Evolutionary conservation across 192 early-diverging fungal species (phyloP).

Genomic region (Podila epicladia): DNA sequence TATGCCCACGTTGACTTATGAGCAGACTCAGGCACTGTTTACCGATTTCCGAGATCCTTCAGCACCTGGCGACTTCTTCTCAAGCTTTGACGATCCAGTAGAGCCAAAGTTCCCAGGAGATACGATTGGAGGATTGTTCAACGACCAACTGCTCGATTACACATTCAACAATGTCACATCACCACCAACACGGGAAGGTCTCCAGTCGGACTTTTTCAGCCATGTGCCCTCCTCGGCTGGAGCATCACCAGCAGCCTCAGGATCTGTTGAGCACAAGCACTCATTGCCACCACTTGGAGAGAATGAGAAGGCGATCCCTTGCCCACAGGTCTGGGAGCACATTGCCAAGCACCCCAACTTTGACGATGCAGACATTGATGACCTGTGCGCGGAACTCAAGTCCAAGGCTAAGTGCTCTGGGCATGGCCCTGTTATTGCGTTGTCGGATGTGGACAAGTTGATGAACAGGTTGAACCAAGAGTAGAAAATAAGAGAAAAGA

Average conservation of each 20-base stretch:
- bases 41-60: constrained; percentile 1
- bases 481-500: constrained; percentile 8
- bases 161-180: constrained; percentile 21
- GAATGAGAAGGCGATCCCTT: constrained; percentile 47
- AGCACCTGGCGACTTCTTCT: background rate
- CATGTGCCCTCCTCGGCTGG: background rate
- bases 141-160: constrained; percentile 37
- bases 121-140: constrained; percentile 4
- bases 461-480: constrained; percentile 37
- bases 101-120: background rate
- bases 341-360: constrained; percentile 66
- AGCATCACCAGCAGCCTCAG: constrained; percentile 3
- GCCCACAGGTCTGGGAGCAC: constrained; percentile 64
- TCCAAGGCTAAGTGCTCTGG: constrained; percentile 67
- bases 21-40: constrained; percentile 3
- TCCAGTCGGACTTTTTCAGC: background rate
- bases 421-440: constrained; percentile 61
- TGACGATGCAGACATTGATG: constrained; percentile 65
- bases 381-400: constrained; percentile 62
- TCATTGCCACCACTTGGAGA: constrained; percentile 19
- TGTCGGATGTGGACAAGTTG: constrained; percentile 52
- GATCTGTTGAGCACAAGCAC: background rate
- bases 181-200: background rate
- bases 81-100: background rate
- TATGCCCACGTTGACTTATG: background rate